Evolutionary conservation across 306 rosid genomes (phyloP), one percentile per base, ranked within the genome.

Genomic region (Sindora glabra): DNA sequence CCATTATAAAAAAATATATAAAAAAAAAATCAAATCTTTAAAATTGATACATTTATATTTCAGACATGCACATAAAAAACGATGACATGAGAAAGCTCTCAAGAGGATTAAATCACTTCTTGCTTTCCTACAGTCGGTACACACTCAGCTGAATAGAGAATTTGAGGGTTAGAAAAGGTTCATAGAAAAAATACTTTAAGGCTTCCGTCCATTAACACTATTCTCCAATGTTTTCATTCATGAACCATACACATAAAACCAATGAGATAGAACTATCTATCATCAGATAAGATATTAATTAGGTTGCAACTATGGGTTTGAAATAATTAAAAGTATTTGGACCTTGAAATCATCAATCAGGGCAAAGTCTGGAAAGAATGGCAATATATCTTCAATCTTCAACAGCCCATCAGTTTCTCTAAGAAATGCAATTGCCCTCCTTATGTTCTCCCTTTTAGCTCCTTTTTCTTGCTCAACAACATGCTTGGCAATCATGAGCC

Each of bases 311-410:
- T n/a, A n/a, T n/a, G n/a, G n/a, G n/a, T n/a, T n/a, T n/a, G n/a
- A 65, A 62, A 9, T 56, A 62, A 46, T 22, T 19, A 21, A 62
- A 59, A 46, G 26, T 53, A 66, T 51, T 24, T 30, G 54, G 61
- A 92, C 98, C 87, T 89, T 92, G 79, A 92, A 92, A 89, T 92
- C 96, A 69, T 92, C 99, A 56, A 92, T 92, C 60, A 89, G 77
- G 65, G 94, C 94, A 67, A 92, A 89, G 84, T 92, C 99, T 8
- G 96, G 99, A 75, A 92, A 92, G 83, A 92, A 92, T 8, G 96
- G 99, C 62, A 89, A 64, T 64, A 92, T 89, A 67, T 92, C 99
- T 76, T 92, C 99, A 50, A 89, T 92, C 83, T 92, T 92, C 65
- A 92, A 75, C 70, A 88, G 81, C 55, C 99, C 96, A 58, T 89